phyloP scores from a whole-genome alignment of 192 early-diverging fungal genomes.

The Diversispora epigaea region DNA sequence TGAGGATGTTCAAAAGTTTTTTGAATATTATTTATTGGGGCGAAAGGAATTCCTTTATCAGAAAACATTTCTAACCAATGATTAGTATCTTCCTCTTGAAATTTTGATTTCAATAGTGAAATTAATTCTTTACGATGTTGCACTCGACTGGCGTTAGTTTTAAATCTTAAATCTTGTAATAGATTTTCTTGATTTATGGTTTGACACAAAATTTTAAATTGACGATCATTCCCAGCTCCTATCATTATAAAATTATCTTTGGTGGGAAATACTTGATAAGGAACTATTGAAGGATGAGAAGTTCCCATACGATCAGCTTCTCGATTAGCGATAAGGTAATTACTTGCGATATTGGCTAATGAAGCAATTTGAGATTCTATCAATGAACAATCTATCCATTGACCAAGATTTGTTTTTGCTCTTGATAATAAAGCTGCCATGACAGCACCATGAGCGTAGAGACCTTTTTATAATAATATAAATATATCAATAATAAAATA shows the following conservation, averaged over 20 bases:
- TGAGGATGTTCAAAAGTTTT: slow-evolving; percentile 64
- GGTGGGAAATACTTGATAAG: slow-evolving; percentile 85
- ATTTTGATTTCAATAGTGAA: slow-evolving; percentile 50
- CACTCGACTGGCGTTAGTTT: slow-evolving; percentile 75
- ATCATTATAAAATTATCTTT: slow-evolving; percentile 79
- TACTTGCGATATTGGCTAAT: slow-evolving; percentile 87
- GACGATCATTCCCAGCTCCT: slow-evolving; percentile 87
- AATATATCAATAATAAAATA: too few relatives aligned
- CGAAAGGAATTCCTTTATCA: slow-evolving; percentile 75
- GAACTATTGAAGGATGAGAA: slow-evolving; percentile 86
- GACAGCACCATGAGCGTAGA: slow-evolving; percentile 88
- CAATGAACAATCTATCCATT: slow-evolving; percentile 87
- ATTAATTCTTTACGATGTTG: slow-evolving; percentile 67
- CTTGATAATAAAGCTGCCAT: slow-evolving; percentile 82
- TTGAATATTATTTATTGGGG: slow-evolving; percentile 55
- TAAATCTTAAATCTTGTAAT: slow-evolving; percentile 51
- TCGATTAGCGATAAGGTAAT: slow-evolving; percentile 77
- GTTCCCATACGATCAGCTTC: slow-evolving; percentile 88
- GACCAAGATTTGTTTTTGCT: slow-evolving; percentile 64
- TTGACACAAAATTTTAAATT: slow-evolving; percentile 70
- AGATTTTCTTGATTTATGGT: slow-evolving; percentile 53
- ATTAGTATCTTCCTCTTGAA: slow-evolving; percentile 51
- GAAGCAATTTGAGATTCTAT: slow-evolving; percentile 85
- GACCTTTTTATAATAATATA: slow-evolving; percentile 45
- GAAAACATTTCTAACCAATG: slow-evolving; percentile 68